Evolutionary conservation across 805 yeast species (phyloP).

Genomic region (Cyberlindnera lachancei): DNA sequence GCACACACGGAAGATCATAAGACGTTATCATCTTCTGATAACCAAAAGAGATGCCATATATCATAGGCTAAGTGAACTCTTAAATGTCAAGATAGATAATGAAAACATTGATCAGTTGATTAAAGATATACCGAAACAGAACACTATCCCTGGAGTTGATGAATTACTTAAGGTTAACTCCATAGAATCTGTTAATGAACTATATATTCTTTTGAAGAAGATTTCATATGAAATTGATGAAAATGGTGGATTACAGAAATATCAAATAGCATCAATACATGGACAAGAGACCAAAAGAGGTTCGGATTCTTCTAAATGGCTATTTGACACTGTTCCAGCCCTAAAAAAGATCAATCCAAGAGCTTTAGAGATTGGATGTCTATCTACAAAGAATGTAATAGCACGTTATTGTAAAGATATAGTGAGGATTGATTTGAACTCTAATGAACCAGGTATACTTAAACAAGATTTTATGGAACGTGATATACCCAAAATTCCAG

Average conservation of each 20-base stretch:
- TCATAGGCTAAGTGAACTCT: slow-evolving; percentile 21
- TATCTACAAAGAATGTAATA: slow-evolving; percentile 61
- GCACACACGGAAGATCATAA: slow-evolving; percentile 65
- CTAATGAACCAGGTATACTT: slow-evolving; percentile 63
- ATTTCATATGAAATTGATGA: slow-evolving; percentile 55
- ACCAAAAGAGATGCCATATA: slow-evolving; percentile 44
- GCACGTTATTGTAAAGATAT: slow-evolving; percentile 29
- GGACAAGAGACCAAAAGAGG: slow-evolving; percentile 80
- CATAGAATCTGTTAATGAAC: slow-evolving; percentile 7
- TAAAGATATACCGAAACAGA: slow-evolving; percentile 4
- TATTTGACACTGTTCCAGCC: slow-evolving; percentile 64
- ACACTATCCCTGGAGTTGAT: slow-evolving; percentile 10
- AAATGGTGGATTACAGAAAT: slow-evolving; percentile 71
- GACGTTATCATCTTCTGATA: slow-evolving; percentile 67
- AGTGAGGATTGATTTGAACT: slow-evolving; percentile 71
- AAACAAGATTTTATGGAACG: slow-evolving; percentile 84
- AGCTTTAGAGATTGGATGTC: slow-evolving; percentile 81
- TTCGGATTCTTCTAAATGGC: slow-evolving; percentile 81
- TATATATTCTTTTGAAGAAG: slow-evolving; percentile 34
- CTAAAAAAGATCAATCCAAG: slow-evolving; percentile 11
- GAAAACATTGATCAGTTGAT: slow-evolving; percentile 16
- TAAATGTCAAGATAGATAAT: slow-evolving; percentile 17
- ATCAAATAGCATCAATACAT: slow-evolving; percentile 77
- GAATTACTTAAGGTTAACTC: slow-evolving; percentile 11
- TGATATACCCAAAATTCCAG: slow-evolving; percentile 41